Base-by-base conservation (phyloP, 2,329 filamentous ascomycete species). In the Fusarium solani-melongenae region DNA sequence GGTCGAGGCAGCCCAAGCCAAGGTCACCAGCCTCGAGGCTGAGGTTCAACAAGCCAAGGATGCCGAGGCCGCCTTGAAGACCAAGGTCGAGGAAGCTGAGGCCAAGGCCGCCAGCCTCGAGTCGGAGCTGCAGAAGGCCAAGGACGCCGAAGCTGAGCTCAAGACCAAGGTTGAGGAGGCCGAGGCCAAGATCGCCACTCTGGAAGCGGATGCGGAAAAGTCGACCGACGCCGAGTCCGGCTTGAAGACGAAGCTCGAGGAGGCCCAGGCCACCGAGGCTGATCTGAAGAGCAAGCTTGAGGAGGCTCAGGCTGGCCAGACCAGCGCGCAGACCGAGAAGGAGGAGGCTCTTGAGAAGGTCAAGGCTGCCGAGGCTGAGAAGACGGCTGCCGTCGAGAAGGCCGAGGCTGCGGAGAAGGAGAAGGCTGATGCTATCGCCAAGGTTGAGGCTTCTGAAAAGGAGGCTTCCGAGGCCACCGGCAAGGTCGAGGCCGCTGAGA, bases 211-310 rank as follows among this genome's bases (percentile, higher is more conserved):
- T 22, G 64, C 64, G 29, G 33, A 70, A 31, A 66, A 69, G 55
- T 33, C 64, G 8, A 59, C 64, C 29, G 51, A 33, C 5, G 57
- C 69, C 17, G 69, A 73, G 63, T 36, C 68, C 3, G 65, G 65
- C n/a, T 62, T 76, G 34, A 67, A 72, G 56, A 55, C 64, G 3
- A 69, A 72, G 69, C 24, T 71, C 12, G 69, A 72, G 17, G 63
- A 70, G 29, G 49, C 62, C 6, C 59, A 71, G 41, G 53, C 71
- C 12, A 27, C 69, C 33, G 69, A 72, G 62, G 41, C 71, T 59
- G 64, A 67, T 12, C 60, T 76, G 12, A 67, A 77, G 73, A 68
- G 68, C 57, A 64, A 77, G 64, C 65, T 74, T 20, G 70, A 71
- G 55, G 64, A 74, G 36, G 67, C 75, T 27, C 74, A 80, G 51